These are phyloP conservation scores for Tulasnella sp. DNA, from an alignment of 768 basidiomycete species.

Conservation along the genomic window DNA sequence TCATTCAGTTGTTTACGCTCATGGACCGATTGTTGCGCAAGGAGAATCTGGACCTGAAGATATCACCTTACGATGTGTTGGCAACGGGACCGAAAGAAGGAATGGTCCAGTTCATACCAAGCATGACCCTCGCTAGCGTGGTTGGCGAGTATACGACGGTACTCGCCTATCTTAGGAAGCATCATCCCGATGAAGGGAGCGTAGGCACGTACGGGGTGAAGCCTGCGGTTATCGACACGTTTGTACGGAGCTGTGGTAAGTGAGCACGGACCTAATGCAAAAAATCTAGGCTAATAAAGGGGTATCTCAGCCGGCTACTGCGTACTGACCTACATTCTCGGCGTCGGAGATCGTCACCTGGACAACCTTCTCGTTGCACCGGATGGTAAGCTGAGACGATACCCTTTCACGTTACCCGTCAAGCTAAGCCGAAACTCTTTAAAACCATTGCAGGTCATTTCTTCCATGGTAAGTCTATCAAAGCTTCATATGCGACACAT, in stretches of 20 bases:
- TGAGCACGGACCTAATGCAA: conserved; percentile 16
- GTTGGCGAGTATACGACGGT: conserved; percentile 87
- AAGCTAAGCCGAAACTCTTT: neutral
- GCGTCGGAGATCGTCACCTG: conserved; percentile 94
- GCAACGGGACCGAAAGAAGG: conserved; percentile 90
- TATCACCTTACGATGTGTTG: conserved; percentile 88
- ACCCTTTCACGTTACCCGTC: neutral
- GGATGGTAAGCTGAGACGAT: conserved; percentile 55
- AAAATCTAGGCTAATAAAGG: conserved; percentile 16
- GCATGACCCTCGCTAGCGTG: conserved; percentile 92
- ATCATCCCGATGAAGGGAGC: conserved; percentile 91
- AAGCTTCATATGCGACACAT: neutral
- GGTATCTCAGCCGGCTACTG: conserved; percentile 81
- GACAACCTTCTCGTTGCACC: conserved; percentile 91
- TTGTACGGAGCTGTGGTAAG: conserved; percentile 92
- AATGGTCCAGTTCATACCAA: conserved; percentile 94
- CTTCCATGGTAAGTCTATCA: conserved; percentile 71
- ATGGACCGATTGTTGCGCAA: conserved; percentile 93
- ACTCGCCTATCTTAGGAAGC: conserved; percentile 79
- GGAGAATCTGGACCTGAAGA: conserved; percentile 89
- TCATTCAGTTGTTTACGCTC: conserved; percentile 90
- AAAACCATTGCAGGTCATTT: conserved; percentile 63
- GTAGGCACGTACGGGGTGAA: conserved; percentile 94
- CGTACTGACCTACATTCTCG: conserved; percentile 91
- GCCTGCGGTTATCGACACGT: conserved; percentile 90